Evolutionary conservation across 2,329 filamentous ascomycete species (phyloP), one percentile per base, ranked within the genome.

Genomic region (Arachnomyces sp.): DNA sequence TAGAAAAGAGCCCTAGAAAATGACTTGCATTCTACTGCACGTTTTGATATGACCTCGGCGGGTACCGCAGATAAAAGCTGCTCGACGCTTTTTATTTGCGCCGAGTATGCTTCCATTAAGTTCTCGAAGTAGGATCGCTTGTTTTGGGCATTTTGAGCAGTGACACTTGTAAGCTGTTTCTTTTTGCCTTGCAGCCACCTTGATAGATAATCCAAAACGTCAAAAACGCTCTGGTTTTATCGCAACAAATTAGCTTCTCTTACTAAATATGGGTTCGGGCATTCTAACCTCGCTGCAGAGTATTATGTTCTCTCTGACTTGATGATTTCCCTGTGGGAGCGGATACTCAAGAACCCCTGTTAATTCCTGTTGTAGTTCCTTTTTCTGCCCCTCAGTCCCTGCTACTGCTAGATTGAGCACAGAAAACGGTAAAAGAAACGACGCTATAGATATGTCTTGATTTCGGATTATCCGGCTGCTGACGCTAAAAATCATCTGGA

Each of bases 1-100:
- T 96, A 86, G 56, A 95, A 95, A 13, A 98, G 69, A 1, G 93
- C 92, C 37, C 92, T 79, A 6, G 92, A 82, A 57, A 90, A 96
- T 7, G 93, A 92, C 44, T 86, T 86, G 63, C 90, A 96, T 55
- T 95, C 86, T n/a, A 95, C 78, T 7, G 92, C 89, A 49, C 90
- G 78, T 48, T 80, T 77, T 5, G 92, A 88, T 37, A 85, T 78
- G n/a, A 83, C 66, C 51, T 85, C 78, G 3, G 82, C 78, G 0
- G 82, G 82, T 40, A 86, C 82, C 16, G 69, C 68, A n/a, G 71
- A 66, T 14, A 95, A 63, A 36, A 95, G 76, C 0, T 75, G 72
- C 40, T 93, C 85, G 3, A 96, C 84, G 7, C 74, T 73, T 50
- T 72, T 71, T 43, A 78, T 74, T 50, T 70, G 66, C 18, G 56